Percentiles rank a stretch among this genome's conserved stretches.
Evolutionary conservation across 768 basidiomycete species (phyloP).

Genomic region (Chiua virens): DNA sequence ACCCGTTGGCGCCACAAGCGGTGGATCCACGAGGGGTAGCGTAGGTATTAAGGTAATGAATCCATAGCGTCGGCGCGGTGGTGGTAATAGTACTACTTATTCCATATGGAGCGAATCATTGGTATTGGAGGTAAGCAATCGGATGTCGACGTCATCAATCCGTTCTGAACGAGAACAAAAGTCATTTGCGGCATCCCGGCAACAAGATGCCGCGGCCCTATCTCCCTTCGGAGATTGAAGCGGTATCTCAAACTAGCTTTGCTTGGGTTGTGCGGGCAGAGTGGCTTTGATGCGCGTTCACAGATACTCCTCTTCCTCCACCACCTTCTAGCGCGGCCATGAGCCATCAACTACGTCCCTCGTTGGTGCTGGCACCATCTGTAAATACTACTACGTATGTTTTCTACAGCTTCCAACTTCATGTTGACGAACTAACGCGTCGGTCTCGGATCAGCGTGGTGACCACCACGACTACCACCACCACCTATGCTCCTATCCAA

Average conservation of each 20-base stretch:
- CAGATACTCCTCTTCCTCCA: slow-evolving; percentile 23
- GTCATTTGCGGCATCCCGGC: slow-evolving; percentile 22
- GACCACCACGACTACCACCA: slow-evolving; percentile 90
- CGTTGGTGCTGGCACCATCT: slow-evolving; percentile 73
- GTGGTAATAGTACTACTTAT: too few relatives aligned
- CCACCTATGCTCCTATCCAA: slow-evolving; percentile 85
- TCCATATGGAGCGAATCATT: too few relatives aligned
- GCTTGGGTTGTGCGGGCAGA: slow-evolving; percentile 32
- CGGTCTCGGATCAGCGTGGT: slow-evolving; percentile 58
- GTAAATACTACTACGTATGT: slow-evolving; percentile 84
- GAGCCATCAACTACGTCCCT: slow-evolving; percentile 64
- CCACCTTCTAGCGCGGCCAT: slow-evolving; percentile 42
- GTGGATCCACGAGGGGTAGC: too few relatives aligned
- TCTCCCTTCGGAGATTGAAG: slow-evolving; percentile 18
- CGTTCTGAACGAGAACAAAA: slow-evolving; percentile 8
- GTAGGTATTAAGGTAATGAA: too few relatives aligned
- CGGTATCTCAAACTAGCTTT: slow-evolving; percentile 25
- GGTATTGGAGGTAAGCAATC: too few relatives aligned
- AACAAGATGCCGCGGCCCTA: slow-evolving; percentile 13
- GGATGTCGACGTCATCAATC: not conserved
- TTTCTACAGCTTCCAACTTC: not conserved
- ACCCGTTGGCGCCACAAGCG: too few relatives aligned
- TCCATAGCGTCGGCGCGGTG: too few relatives aligned
- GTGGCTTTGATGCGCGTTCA: slow-evolving; percentile 35
- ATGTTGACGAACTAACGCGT: slow-evolving; percentile 21